Percentiles rank a stretch among this genome's conserved stretches.
Conservation (phyloP, 176 grass and related monocot genomes). For the Miscanthus lutarioriparius region DNA sequence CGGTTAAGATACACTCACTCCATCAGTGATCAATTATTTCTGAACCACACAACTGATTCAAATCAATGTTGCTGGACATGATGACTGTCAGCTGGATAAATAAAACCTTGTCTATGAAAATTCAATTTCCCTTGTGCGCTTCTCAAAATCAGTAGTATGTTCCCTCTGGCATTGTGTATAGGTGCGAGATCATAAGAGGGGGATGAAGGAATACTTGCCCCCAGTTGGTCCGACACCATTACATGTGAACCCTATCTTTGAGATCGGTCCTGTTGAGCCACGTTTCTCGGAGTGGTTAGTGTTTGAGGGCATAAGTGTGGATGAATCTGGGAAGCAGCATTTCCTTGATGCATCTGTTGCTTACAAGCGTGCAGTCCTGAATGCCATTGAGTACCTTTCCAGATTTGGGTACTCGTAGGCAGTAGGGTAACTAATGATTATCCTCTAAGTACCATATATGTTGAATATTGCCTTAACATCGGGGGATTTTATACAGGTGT, state of each 20-base stretch:
- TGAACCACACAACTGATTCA: neutral
- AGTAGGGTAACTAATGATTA: neutral
- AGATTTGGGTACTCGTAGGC: constrained; percentile 87
- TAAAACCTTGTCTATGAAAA: constrained; percentile 12
- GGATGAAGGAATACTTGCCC: constrained; percentile 87
- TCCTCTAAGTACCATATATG: neutral
- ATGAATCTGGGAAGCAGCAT: constrained; percentile 85
- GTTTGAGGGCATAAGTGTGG: constrained; percentile 95
- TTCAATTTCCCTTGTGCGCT: neutral
- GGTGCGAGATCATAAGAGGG: constrained; percentile 95
- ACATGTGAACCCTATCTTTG: constrained; percentile 95
- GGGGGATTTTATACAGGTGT: constrained; percentile 51
- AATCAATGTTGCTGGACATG: neutral
- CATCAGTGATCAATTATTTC: neutral
- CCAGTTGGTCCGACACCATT: constrained; percentile 84
- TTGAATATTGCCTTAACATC: constrained; percentile 26
- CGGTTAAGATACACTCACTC: constrained; percentile 6
- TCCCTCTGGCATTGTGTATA: constrained; percentile 39
- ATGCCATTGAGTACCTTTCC: constrained; percentile 90
- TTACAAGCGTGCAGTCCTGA: constrained; percentile 83
- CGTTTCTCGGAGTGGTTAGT: constrained; percentile 94
- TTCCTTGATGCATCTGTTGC: constrained; percentile 90
- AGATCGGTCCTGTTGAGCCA: constrained; percentile 91
- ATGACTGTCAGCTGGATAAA: neutral
- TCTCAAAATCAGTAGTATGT: constrained; percentile 4